Evolutionary conservation across 345 rosid species (phyloP).

Genomic region (Corchorus capsularis): DNA sequence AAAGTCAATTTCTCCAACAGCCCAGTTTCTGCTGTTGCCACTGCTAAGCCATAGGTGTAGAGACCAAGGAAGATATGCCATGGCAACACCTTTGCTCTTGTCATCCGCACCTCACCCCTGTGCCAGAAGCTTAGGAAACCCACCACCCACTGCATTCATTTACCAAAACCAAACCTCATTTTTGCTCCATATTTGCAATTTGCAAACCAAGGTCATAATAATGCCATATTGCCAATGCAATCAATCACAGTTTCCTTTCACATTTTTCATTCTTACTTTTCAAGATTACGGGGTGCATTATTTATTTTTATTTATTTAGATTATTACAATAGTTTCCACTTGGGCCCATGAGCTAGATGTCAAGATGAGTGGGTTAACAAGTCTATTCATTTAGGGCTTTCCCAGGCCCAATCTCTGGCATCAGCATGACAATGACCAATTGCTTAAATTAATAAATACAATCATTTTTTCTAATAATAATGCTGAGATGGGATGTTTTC

Average conservation of each 20-base stretch:
- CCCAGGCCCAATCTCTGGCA: neutral
- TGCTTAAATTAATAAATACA: too few relatives aligned
- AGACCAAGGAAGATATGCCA: constrained; percentile 95
- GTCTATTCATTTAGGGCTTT: neutral
- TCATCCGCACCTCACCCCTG: constrained; percentile 61
- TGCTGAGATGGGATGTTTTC: neutral
- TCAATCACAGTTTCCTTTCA: neutral
- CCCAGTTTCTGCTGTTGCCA: constrained; percentile 89
- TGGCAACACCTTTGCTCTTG: constrained; percentile 65
- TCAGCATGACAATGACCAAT: neutral
- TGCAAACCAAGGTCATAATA: too few relatives aligned
- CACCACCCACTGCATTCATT: constrained; percentile 70
- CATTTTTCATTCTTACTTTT: too few relatives aligned
- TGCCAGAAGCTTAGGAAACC: constrained; percentile 93
- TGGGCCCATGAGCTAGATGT: neutral
- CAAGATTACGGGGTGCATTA: neutral
- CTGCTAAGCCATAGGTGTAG: constrained; percentile 79
- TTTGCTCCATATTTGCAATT: neutral
- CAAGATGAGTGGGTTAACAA: neutral
- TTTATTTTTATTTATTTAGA: too few relatives aligned
- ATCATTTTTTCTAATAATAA: too few relatives aligned
- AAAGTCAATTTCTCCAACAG: constrained; percentile 74
- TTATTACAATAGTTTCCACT: neutral
- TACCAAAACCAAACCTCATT: neutral
- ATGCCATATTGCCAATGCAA: too few relatives aligned